Conservation (phyloP, 1,139 yeast species). For the Hansenula sp. region DNA sequence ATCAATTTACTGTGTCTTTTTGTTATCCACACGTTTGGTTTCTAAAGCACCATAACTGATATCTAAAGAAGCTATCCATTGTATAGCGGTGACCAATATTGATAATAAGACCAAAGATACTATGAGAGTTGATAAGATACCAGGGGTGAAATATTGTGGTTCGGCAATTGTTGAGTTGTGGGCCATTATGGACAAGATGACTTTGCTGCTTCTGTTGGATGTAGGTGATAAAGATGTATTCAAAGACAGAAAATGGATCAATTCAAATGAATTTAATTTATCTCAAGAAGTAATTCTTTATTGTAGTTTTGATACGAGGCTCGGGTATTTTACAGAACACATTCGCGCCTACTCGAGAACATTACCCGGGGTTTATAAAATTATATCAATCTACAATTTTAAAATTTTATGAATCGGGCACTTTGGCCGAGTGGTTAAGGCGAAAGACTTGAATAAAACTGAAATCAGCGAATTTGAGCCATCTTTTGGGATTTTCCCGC, state of each 20-base stretch:
- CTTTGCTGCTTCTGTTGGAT: too few relatives aligned
- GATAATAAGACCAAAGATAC: conserved; percentile 51
- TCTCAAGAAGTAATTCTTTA: neutral
- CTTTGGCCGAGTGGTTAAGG: conserved; percentile 30
- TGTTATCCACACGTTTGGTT: conserved; percentile 59
- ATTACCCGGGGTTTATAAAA: neutral
- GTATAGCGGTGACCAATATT: conserved; percentile 50
- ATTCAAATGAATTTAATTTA: too few relatives aligned
- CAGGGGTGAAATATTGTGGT: conserved; percentile 29
- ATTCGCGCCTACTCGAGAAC: neutral
- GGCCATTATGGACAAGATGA: too few relatives aligned
- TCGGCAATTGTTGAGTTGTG: conserved; percentile 1
- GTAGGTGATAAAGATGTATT: too few relatives aligned
- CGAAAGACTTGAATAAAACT: conserved; percentile 29
- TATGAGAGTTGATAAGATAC: conserved; percentile 61
- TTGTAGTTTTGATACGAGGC: neutral
- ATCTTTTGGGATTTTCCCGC: conserved; percentile 29
- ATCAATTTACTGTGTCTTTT: conserved; percentile 63
- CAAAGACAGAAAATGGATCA: too few relatives aligned
- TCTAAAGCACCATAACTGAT: conserved; percentile 70
- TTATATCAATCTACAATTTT: neutral
- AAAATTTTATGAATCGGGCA: conserved; percentile 12
- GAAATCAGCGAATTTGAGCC: conserved; percentile 3
- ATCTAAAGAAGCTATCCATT: conserved; percentile 60
- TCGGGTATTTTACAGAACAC: neutral